Base-by-base conservation (phyloP, 805 yeast genomes). In the Wickerhamomyces mucosus region DNA sequence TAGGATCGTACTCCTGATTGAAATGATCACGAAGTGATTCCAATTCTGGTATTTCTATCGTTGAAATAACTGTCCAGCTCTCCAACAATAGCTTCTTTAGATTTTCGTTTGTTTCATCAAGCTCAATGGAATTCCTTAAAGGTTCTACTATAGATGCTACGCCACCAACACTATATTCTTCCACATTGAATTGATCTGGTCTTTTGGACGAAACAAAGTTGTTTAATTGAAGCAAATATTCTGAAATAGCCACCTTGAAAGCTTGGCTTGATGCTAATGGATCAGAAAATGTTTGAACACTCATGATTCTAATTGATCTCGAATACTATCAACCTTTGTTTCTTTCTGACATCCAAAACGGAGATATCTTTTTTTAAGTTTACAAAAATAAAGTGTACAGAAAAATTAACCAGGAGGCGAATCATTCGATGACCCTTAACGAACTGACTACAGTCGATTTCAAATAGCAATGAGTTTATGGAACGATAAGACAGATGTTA, bases 111-210 rank as follows among this genome's bases (percentile, higher is more conserved):
- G 13, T 16, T 7, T 14, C 10, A 11, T 15, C 13, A 9, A 23
- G 16, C 10, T 23, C 26, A 13, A 23, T 14, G 6, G 10, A 40
- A n/a, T 5, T 21, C 29, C 28, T 31, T 31, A 17, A 43, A 14
- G 5, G 30, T 8, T 36, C 43, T 4, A 40, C 43, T 13, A 38
- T 48, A 3, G 69, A 67, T 2, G 59, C 21, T 4, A 52, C 62
- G 2, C 67, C 72, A 2, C 72, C 72, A 6, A 59, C 38, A 10
- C 58, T 67, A 18, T 63, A 67, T 5, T 70, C 65, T 25, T 10
- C 16, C 8, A 13, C 10, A 5, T 23, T 8, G 16, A 23, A n/a
- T 7, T n/a, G 16, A 13, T 15, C 13, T 6, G 16, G 15, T 5
- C 16, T 14, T 5, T 15, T 14, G 5, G 15, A 13, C 16, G 26